phyloP scores from a whole-genome alignment of 2,329 filamentous ascomycete genomes.

The Lachnellula arida region DNA sequence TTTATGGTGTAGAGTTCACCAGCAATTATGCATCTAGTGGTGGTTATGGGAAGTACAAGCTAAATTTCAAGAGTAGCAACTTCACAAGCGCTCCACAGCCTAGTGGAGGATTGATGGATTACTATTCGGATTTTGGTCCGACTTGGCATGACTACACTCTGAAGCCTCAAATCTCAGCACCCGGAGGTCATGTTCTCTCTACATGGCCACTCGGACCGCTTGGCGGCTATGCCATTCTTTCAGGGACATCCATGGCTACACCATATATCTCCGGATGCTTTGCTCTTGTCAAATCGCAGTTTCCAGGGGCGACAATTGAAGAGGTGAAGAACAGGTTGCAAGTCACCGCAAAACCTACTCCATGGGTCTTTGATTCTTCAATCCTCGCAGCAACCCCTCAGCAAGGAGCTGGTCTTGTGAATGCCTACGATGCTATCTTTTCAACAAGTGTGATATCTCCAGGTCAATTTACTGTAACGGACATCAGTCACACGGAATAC shows the following conservation, averaged over 20 bases:
- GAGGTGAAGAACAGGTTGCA: constrained; percentile 32
- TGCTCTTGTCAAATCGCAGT: constrained; percentile 34
- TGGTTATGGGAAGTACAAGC: constrained; percentile 14
- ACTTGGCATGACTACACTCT: constrained; percentile 9
- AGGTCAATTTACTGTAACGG: constrained; percentile 21
- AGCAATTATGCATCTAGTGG: constrained; percentile 13
- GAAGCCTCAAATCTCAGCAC: constrained; percentile 28
- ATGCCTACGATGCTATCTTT: constrained; percentile 31
- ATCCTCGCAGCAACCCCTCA: constrained; percentile 30
- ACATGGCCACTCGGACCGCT: constrained; percentile 31
- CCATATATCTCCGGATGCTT: constrained; percentile 33
- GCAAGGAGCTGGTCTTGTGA: constrained; percentile 34
- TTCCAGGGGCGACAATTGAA: constrained; percentile 24
- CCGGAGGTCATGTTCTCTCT: constrained; percentile 34
- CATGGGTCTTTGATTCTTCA: constrained; percentile 27
- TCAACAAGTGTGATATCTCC: constrained; percentile 22
- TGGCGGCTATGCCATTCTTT: constrained; percentile 33
- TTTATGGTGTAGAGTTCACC: constrained; percentile 6
- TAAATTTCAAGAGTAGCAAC: constrained; percentile 5
- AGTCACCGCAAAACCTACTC: constrained; percentile 27
- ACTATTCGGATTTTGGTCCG: constrained; percentile 21
- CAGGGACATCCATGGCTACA: constrained; percentile 36
- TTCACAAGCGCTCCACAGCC: constrained; percentile 5
- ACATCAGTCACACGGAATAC: constrained; percentile 2
- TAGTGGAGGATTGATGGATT: constrained; percentile 16